These are phyloP conservation scores for Ceratobasidium theobromae DNA, from an alignment of 1,284 basidiomycete species.

Conservation along the genomic window DNA sequence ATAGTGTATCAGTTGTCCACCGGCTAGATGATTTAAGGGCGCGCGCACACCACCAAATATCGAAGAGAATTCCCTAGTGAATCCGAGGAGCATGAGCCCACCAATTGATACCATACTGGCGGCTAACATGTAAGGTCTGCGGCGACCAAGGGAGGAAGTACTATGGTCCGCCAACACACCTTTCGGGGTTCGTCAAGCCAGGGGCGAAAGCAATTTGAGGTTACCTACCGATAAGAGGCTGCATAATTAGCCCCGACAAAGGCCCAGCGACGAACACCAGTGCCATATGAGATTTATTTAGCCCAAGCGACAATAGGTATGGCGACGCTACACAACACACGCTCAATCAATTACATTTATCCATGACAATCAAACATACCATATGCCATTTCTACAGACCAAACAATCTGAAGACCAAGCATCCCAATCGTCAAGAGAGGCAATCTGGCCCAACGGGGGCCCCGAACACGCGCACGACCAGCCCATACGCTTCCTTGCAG, in stretches of 20 bases:
- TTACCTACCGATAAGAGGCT: slow-evolving; percentile 78
- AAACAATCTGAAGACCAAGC: slow-evolving; percentile 80
- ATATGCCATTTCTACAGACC: slow-evolving; percentile 92
- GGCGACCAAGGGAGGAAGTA: slow-evolving; percentile 79
- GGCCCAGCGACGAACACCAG: slow-evolving; percentile 95
- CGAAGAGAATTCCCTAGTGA: slow-evolving; percentile 70
- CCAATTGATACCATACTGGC: slow-evolving; percentile 67
- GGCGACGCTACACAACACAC: slow-evolving; percentile 65
- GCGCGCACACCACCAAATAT: slow-evolving; percentile 51
- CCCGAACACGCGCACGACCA: slow-evolving; percentile 57
- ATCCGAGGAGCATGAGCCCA: slow-evolving; percentile 84
- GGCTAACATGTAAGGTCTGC: slow-evolving; percentile 81
- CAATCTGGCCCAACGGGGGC: slow-evolving; percentile 62
- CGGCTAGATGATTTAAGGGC: neutral
- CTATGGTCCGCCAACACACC: slow-evolving; percentile 84
- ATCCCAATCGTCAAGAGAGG: slow-evolving; percentile 76
- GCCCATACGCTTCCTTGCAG: slow-evolving; percentile 50
- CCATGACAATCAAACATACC: slow-evolving; percentile 50
- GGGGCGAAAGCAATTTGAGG: no score
- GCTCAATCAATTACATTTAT: neutral
- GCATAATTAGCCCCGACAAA: slow-evolving; percentile 86
- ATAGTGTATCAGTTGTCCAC: neutral
- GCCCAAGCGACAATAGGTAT: slow-evolving; percentile 86
- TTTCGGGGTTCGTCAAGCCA: slow-evolving; percentile 35
- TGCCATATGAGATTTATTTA: slow-evolving; percentile 85